These are phyloP conservation scores for Apophysomyces variabilis DNA, from an alignment of 371 early-diverging fungal genomes.

Conservation along the genomic window DNA sequence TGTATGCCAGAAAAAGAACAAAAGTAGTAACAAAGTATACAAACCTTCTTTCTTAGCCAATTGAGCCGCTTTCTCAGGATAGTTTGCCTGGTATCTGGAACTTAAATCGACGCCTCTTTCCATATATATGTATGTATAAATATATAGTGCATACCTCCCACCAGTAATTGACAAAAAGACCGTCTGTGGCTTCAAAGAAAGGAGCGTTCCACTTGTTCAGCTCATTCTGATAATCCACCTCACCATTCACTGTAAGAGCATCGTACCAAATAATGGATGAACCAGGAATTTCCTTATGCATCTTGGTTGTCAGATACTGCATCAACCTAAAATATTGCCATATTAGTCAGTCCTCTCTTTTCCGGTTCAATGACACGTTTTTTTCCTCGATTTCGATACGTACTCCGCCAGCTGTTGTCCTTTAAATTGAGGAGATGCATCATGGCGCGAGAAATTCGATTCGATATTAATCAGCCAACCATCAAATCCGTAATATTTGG, in stretches of 20 bases:
- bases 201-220: slow-evolving; percentile 47
- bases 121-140: background rate
- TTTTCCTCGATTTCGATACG: background rate
- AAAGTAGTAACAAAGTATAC: background rate
- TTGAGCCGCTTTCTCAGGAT: slow-evolving; percentile 37
- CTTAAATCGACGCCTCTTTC: too few species aligned
- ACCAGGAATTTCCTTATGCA: slow-evolving; percentile 56
- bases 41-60: slow-evolving; percentile 37
- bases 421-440: slow-evolving; percentile 26
- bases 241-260: slow-evolving; percentile 51
- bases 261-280: slow-evolving; percentile 65
- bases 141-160: slow-evolving; percentile 43
- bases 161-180: slow-evolving; percentile 69
- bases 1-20: background rate
- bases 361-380: background rate
- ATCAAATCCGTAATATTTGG: slow-evolving; percentile 67
- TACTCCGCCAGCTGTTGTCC: slow-evolving; percentile 38
- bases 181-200: slow-evolving; percentile 60
- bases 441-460: slow-evolving; percentile 41
- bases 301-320: slow-evolving; percentile 41
- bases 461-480: slow-evolving; percentile 76
- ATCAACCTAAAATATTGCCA: slow-evolving; percentile 39
- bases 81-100: slow-evolving; percentile 11
- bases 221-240: slow-evolving; percentile 63
- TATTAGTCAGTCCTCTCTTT: too few species aligned